Evolutionary conservation across 2,329 filamentous ascomycete genomes (phyloP).

Genomic region (Aspergillus japonicus): DNA sequence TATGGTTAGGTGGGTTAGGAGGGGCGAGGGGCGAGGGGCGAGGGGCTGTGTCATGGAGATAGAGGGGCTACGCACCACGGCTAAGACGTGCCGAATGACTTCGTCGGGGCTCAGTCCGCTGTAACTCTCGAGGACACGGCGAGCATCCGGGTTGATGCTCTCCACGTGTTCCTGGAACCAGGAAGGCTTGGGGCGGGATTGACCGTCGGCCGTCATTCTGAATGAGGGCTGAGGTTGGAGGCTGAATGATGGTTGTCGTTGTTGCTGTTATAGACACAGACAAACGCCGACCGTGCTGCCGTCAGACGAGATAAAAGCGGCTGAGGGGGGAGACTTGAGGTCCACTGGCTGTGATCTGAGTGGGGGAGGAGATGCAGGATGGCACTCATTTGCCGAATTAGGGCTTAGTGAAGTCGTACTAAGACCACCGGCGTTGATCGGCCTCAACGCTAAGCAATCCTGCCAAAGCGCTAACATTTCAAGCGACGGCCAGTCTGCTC

Average conservation of each 20-base stretch:
- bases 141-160: conserved; percentile 19
- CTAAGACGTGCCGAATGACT: conserved; percentile 17
- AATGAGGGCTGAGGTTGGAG: neutral
- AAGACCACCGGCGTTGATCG: no score
- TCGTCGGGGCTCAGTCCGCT: conserved; percentile 15
- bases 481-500: no score
- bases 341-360: neutral
- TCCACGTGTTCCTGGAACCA: conserved; percentile 19
- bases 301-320: neutral
- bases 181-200: neutral
- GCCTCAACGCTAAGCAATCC: neutral
- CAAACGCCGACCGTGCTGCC: neutral
- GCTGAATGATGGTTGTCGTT: neutral
- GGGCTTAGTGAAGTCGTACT: neutral
- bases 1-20: neutral
- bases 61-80: conserved; percentile 6
- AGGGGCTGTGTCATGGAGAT: neutral
- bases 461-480: no score
- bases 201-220: neutral
- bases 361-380: neutral
- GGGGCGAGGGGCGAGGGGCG: no score
- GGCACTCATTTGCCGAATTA: neutral
- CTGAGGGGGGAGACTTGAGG: neutral
- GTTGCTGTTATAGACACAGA: neutral
- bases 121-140: conserved; percentile 18